Evolutionary conservation across 192 early-diverging fungal genomes (phyloP), one percentile per base, ranked within the genome.

Genomic region (Geranomyces michiganensis): DNA sequence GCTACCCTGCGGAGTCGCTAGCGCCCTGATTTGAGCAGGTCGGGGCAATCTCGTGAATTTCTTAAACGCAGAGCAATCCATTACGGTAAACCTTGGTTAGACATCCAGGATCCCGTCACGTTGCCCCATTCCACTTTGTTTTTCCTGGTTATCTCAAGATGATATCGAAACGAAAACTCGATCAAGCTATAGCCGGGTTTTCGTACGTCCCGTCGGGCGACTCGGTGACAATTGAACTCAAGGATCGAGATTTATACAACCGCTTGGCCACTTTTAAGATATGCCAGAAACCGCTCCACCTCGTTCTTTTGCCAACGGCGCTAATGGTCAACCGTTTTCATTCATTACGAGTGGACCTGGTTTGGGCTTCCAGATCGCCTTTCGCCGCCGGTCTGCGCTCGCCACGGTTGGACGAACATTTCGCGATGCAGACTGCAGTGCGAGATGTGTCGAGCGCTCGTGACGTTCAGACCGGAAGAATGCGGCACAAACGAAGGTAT

Each of bases 101-200:
- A n/a, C n/a, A n/a, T n/a, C n/a, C n/a, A n/a, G n/a, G n/a, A n/a
- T n/a, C n/a, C n/a, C n/a, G n/a, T n/a, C n/a, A n/a, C n/a, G n/a
- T n/a, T n/a, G n/a, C n/a, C n/a, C n/a, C n/a, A n/a, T n/a, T n/a
- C n/a, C n/a, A 41, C 36, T 41, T 41, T 41, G 5, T 41, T 41
- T 41, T 10, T 7, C 36, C 36, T 10, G 10, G 36, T n/a, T n/a
- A 41, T 41, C 5, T 17, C 26, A 29, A 4, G 5, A 60, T 60
- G 58, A 68, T 56, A 21, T 55, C 66, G n/a, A 68, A 55, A 30
- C 47, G 66, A 21, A 49, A 68, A 21, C 66, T 68, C n/a, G 66
- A 68, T 19, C 21, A 68, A 36, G 53, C 53, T 24, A 24, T 68
- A 0, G 66, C 49, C 0, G 22, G 48, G 15, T 31, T 55, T 21